These are phyloP conservation scores for Rhododendron molle DNA, from an alignment of 148 eudicot genomes.

Conservation along the genomic window DNA sequence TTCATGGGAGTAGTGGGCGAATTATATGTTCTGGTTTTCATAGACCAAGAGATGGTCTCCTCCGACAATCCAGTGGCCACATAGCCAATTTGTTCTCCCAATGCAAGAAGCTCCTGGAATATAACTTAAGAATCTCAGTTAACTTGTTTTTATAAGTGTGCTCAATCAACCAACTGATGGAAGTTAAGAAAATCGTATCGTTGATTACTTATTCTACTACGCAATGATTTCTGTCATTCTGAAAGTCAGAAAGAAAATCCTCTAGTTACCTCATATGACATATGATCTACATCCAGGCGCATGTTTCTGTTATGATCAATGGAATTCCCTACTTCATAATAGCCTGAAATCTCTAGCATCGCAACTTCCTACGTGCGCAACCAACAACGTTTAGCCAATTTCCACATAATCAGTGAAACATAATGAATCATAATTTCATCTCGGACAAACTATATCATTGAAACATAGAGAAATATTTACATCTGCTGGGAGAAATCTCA, in stretches of 20 bases:
- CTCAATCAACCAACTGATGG: neutral
- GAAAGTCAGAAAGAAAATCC: neutral
- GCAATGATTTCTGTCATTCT: neutral
- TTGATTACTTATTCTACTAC: neutral
- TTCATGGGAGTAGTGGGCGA: slow-evolving; percentile 32
- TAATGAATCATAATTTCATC: neutral
- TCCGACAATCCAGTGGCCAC: slow-evolving; percentile 78
- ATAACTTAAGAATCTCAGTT: neutral
- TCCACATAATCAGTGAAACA: neutral
- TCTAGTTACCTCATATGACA: slow-evolving; percentile 88
- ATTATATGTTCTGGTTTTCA: slow-evolving; percentile 49
- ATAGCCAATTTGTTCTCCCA: slow-evolving; percentile 84
- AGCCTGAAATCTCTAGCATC: slow-evolving; percentile 57
- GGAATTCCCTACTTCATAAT: slow-evolving; percentile 52
- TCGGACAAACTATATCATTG: neutral
- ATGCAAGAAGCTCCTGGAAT: slow-evolving; percentile 92
- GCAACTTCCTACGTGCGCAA: slow-evolving; percentile 62
- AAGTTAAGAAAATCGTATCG: neutral
- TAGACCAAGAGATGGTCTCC: slow-evolving; percentile 41
- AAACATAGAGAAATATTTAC: slow-evolving; percentile 29
- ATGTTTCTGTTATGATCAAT: slow-evolving; percentile 75
- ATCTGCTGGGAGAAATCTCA: slow-evolving; percentile 67
- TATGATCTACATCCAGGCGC: slow-evolving; percentile 93
- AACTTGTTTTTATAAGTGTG: neutral
- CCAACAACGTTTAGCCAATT: neutral